Conservation (phyloP, 257 asterid genomes). For the Solanum ahanhuiri region DNA sequence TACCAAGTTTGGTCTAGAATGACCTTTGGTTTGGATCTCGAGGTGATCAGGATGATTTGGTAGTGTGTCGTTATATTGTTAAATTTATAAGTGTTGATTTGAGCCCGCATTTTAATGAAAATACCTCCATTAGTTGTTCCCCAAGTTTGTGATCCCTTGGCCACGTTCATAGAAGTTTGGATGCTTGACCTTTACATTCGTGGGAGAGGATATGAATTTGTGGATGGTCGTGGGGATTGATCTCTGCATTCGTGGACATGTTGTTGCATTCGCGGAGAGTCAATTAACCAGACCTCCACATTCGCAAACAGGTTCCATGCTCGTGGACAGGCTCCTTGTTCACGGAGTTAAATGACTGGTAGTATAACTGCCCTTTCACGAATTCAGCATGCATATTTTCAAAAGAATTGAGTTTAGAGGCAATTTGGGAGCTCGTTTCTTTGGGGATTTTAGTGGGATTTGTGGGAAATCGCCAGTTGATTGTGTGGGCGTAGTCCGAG, state of each 20-base stretch:
- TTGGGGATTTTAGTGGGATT: background rate
- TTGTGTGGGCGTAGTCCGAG: background rate
- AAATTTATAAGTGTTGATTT: no score
- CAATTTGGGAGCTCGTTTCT: background rate
- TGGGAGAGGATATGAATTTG: background rate
- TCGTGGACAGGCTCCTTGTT: background rate
- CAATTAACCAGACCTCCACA: background rate
- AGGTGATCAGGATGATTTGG: no score
- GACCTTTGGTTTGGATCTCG: no score
- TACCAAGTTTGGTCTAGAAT: background rate
- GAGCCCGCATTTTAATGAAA: no score
- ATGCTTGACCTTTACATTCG: background rate
- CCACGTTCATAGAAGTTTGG: background rate
- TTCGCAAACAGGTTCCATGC: background rate
- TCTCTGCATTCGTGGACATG: background rate
- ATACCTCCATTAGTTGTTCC: background rate
- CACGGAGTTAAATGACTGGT: background rate
- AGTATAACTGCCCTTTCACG: background rate
- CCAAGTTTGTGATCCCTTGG: background rate
- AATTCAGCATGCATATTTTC: background rate
- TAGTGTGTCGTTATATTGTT: background rate
- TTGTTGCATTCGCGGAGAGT: background rate
- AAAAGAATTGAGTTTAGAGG: background rate
- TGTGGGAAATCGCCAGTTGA: background rate
- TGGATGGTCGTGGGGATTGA: background rate